These are phyloP conservation scores for Crithidia expoeki DNA, from an alignment of 208 protist genomes.

Conservation along the genomic window DNA sequence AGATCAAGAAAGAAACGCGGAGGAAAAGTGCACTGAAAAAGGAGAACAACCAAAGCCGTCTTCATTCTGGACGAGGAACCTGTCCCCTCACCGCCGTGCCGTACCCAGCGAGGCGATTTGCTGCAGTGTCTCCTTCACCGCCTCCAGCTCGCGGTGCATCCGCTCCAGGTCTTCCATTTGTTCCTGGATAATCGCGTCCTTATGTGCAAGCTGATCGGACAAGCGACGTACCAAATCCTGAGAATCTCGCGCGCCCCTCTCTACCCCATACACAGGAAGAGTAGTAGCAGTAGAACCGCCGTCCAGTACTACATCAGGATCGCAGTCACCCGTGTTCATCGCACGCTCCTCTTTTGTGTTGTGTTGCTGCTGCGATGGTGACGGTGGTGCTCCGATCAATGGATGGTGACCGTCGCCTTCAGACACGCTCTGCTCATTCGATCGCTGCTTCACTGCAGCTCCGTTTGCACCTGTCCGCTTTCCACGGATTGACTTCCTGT, in stretches of 20 bases:
- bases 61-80: neutral
- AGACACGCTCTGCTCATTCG: slow-evolving; percentile 3
- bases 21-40: too few relatives aligned
- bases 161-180: slow-evolving; percentile 33
- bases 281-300: neutral
- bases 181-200: slow-evolving; percentile 34
- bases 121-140: slow-evolving; percentile 40
- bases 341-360: neutral
- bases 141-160: slow-evolving; percentile 46
- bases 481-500: neutral
- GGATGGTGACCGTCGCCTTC: neutral
- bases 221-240: slow-evolving; percentile 11
- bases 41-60: too few relatives aligned
- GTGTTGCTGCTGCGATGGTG: slow-evolving; percentile 3
- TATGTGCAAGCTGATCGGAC: slow-evolving; percentile 24
- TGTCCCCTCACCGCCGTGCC: slow-evolving; percentile 1
- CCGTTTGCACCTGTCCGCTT: neutral
- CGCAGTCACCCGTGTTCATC: neutral
- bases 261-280: neutral
- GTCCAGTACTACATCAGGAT: neutral
- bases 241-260: neutral
- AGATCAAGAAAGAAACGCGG: too few relatives aligned
- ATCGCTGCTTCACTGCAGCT: neutral
- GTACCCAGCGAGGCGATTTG: slow-evolving; percentile 29
- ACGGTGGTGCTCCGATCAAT: neutral